Evolutionary conservation across 306 rosid genomes (phyloP).

Genomic region (Adenanthera pavonina): DNA sequence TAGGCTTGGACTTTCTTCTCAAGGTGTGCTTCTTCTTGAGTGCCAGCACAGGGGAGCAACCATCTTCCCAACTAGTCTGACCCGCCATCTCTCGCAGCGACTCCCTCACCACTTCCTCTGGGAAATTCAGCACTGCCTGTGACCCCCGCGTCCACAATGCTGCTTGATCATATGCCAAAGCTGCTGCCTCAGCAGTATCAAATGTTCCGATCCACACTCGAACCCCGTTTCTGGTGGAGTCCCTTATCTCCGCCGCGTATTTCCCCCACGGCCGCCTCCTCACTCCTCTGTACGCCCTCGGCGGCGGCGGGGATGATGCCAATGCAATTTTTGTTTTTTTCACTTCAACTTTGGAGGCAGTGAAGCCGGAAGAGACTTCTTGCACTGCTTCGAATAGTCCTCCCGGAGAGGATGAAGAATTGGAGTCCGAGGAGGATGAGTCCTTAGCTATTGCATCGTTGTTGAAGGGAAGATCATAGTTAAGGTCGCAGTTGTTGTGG

Average conservation of each 20-base stretch:
- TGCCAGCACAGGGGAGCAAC: constrained; percentile 69
- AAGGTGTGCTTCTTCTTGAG: constrained; percentile 60
- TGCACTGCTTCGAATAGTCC: constrained; percentile 23
- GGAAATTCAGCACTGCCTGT: constrained; percentile 74
- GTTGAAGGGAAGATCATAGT: too few species aligned
- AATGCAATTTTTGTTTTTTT: neutral
- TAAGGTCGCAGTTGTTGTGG: neutral
- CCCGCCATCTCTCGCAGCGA: constrained; percentile 37
- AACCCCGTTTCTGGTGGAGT: constrained; percentile 76
- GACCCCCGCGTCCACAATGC: constrained; percentile 70
- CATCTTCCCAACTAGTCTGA: constrained; percentile 40
- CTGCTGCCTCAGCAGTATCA: constrained; percentile 83
- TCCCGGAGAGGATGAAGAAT: constrained; percentile 9
- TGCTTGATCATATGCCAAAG: constrained; percentile 89
- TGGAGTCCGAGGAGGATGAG: constrained; percentile 27
- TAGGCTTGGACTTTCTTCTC: constrained; percentile 34
- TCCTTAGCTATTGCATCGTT: constrained; percentile 15
- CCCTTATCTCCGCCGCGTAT: constrained; percentile 87
- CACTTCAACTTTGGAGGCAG: neutral
- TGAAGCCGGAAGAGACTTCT: constrained; percentile 45
- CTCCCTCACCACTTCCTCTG: constrained; percentile 51
- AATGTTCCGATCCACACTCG: constrained; percentile 96
- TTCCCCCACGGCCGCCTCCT: constrained; percentile 91
- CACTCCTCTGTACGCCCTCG: constrained; percentile 60
- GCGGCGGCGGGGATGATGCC: neutral